phyloP scores from a whole-genome alignment of 2,329 filamentous ascomycete genomes.

The Parafenestella ontariensis region DNA sequence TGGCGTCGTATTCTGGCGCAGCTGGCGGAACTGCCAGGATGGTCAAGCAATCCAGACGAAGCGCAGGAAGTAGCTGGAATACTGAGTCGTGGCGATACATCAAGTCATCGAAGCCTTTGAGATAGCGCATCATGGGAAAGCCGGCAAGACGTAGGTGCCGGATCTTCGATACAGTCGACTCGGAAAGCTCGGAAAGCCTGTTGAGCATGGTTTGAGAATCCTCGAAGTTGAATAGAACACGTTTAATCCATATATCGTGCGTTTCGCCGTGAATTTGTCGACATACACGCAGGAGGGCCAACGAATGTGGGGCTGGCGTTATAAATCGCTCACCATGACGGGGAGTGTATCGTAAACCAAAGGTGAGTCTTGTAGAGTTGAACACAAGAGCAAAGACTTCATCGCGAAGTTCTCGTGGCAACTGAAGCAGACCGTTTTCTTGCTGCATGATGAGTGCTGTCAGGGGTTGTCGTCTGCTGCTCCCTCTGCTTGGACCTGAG shows the following conservation, averaged over 20 bases:
- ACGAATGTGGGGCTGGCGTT: slow-evolving; percentile 18
- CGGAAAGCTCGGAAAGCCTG: slow-evolving; percentile 11
- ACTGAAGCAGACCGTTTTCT: slow-evolving; percentile 9
- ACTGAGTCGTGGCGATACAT: slow-evolving; percentile 22
- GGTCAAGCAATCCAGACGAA: slow-evolving; percentile 17
- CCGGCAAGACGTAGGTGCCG: slow-evolving; percentile 16
- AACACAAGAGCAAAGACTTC: slow-evolving; percentile 18
- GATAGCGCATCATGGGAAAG: slow-evolving; percentile 21
- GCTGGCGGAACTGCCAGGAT: slow-evolving; percentile 16
- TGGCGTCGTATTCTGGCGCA: slow-evolving; percentile 19
- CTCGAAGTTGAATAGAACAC: slow-evolving; percentile 19
- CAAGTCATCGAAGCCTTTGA: slow-evolving; percentile 21
- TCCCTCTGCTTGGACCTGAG: neutral
- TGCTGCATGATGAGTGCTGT: neutral
- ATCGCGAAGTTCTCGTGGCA: slow-evolving; percentile 20
- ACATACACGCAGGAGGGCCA: slow-evolving; percentile 17
- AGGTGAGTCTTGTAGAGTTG: slow-evolving; percentile 22
- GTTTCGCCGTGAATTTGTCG: slow-evolving; percentile 19
- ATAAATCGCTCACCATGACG: slow-evolving; percentile 18
- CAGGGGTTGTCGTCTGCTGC: neutral
- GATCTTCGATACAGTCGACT: slow-evolving; percentile 16
- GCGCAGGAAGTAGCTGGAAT: slow-evolving; percentile 20
- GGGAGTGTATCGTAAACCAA: slow-evolving; percentile 18
- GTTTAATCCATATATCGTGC: slow-evolving; percentile 19
- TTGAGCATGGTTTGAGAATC: slow-evolving; percentile 21